Evolutionary conservation across 1,284 basidiomycete genomes (phyloP).

Genomic region (Testicularia cyperi): DNA sequence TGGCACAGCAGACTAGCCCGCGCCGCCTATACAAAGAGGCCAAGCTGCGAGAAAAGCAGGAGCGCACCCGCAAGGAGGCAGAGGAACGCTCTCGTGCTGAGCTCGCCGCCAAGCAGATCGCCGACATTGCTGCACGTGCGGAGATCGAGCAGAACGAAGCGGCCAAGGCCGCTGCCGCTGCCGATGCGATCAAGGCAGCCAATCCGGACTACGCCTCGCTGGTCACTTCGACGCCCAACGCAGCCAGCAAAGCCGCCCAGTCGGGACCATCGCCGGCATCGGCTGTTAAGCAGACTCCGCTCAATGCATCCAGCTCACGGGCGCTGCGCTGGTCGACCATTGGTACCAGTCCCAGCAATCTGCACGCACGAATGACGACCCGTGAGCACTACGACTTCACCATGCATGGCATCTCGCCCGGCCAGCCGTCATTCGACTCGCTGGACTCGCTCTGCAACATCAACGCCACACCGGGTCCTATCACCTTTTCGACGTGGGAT

Average conservation of each 20-base stretch:
- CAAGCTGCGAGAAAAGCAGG: slow-evolving; percentile 40
- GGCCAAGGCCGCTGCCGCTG: slow-evolving; percentile 23
- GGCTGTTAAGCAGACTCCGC: slow-evolving; percentile 17
- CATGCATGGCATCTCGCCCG: slow-evolving; percentile 49
- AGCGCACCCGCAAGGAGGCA: slow-evolving; percentile 6
- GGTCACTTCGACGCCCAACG: slow-evolving; percentile 25
- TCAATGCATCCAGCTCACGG: slow-evolving; percentile 9
- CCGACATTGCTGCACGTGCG: slow-evolving; percentile 23
- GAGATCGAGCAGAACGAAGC: slow-evolving; percentile 24
- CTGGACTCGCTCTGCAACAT: slow-evolving; percentile 38
- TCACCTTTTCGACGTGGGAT: slow-evolving; percentile 35
- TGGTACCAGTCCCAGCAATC: slow-evolving; percentile 29
- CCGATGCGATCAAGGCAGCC: slow-evolving; percentile 26
- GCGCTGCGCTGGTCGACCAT: slow-evolving; percentile 32
- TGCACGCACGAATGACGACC: slow-evolving; percentile 44
- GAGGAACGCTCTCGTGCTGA: slow-evolving; percentile 22
- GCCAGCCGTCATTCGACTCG: slow-evolving; percentile 24
- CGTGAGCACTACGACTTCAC: slow-evolving; percentile 51
- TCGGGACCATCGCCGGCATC: slow-evolving; percentile 26
- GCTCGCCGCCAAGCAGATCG: slow-evolving; percentile 12
- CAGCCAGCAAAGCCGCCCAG: slow-evolving; percentile 12
- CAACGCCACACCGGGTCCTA: slow-evolving; percentile 28
- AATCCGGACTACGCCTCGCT: slow-evolving; percentile 29
- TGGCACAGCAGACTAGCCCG: slow-evolving; percentile 53
- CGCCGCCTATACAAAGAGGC: slow-evolving; percentile 46